Base-by-base conservation (phyloP, 106 monocot species). In the Acanthochlamys bracteata region DNA sequence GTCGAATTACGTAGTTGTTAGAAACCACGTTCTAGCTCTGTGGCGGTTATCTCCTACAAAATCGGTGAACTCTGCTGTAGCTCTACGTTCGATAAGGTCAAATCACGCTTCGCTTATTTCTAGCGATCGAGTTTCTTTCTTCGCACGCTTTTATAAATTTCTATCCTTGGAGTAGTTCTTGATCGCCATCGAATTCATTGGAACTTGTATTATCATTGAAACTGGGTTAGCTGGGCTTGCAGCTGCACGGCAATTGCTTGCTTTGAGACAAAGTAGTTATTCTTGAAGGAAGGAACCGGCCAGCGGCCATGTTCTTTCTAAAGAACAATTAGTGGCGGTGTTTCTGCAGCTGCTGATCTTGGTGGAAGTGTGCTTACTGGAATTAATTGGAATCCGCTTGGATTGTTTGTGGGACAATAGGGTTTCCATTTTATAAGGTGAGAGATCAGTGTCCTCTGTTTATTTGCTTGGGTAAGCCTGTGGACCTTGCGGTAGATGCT, bases 291-390 rank as follows among this genome's bases (percentile, higher is more conserved):
- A 75, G 98, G 27, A 46, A 69, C 49, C 92, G 98, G 83, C 98
- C 0, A 92, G 98, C 0, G 98, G 98, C 9, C 88, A 92, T 2
- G 98, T 99, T 0, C 74, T 85, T 26, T 89, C 98, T 20, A 70
- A 78, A 57, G 74, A 63, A 83, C 92, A 91, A 42, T 41, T 26
- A 67, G 66, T 20, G 65, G 55, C 0, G 68, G 80, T 6, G 71
- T 71, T 2, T 60, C 47, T 20, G 98, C 89, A 0, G 88, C 98
- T 0, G 92, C 74, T 0, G 98, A 99, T 47, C 83, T 99, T 17
- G 98, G 98, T 0, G 98, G 98, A 21, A 92, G 92, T 13, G 98
- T 99, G 10, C 81, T 99, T 24, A 99, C 98, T 0, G 98, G 98
- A 9, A 92, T 99, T 61, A 99, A 99, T 25, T 92, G 98, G 1